Percentiles rank a stretch among this genome's conserved stretches.
Conservation (phyloP, 108 stramenopile genomes). For the Pseudonitzschia pungens region DNA sequence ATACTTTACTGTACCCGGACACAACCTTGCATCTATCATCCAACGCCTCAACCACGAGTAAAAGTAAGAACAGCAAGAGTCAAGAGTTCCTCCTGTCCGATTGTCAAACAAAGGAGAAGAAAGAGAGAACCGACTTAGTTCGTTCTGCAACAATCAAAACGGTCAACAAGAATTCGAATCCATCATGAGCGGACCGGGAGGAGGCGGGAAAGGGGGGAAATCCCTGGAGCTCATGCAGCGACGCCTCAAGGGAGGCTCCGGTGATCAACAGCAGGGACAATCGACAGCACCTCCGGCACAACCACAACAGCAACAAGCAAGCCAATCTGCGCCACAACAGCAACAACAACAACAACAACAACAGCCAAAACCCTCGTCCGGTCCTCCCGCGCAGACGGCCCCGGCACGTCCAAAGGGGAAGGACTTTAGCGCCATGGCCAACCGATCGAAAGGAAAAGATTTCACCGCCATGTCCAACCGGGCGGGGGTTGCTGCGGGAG, state of each 20-base stretch:
- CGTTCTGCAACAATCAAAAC: no score
- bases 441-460: slow-evolving; percentile 75
- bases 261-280: slow-evolving; percentile 15
- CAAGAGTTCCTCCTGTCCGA: no score
- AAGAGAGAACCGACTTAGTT: no score
- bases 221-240: slow-evolving; percentile 54
- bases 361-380: background rate
- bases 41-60: no score
- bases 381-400: background rate
- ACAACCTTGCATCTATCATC: no score
- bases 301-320: slow-evolving; percentile 24
- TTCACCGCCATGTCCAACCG: slow-evolving; percentile 67
- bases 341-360: slow-evolving; percentile 28
- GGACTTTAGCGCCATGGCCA: slow-evolving; percentile 73
- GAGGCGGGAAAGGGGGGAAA: slow-evolving; percentile 58
- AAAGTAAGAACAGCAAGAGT: no score
- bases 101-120: no score
- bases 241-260: slow-evolving; percentile 27
- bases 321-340: slow-evolving; percentile 18
- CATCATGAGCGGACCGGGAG: background rate
- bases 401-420: slow-evolving; percentile 72
- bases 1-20: no score
- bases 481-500: slow-evolving; percentile 15
- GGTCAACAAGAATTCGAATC: background rate
- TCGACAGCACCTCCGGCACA: slow-evolving; percentile 13